These are phyloP conservation scores for Verticillium dahliae DNA, from an alignment of 2,329 filamentous ascomycete genomes.

Conservation along the genomic window DNA sequence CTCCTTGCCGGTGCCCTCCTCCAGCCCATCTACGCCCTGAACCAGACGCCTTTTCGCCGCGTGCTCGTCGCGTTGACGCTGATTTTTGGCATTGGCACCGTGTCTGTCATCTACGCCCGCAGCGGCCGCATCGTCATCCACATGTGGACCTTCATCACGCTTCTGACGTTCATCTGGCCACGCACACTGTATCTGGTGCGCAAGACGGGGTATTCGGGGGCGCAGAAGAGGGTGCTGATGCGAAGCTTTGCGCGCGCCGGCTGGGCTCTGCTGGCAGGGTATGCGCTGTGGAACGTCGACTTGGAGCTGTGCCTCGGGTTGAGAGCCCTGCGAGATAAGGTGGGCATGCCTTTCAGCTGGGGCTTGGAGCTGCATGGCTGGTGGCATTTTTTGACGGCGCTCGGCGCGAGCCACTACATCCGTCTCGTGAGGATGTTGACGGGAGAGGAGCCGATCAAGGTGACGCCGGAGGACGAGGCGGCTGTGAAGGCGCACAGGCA, in stretches of 20 bases:
- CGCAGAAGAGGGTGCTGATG: constrained; percentile 17
- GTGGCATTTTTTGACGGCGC: constrained; percentile 57
- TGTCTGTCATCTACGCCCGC: constrained; percentile 34
- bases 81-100: constrained; percentile 30
- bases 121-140: constrained; percentile 37
- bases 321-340: constrained; percentile 29
- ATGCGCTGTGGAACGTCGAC: constrained; percentile 51
- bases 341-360: constrained; percentile 50
- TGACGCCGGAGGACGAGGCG: neutral
- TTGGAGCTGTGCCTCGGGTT: constrained; percentile 43
- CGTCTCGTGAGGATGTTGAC: constrained; percentile 15
- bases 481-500: neutral
- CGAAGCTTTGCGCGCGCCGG: constrained; percentile 21
- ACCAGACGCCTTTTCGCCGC: constrained; percentile 27
- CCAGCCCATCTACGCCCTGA: constrained; percentile 38
- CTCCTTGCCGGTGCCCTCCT: constrained; percentile 44
- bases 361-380: constrained; percentile 54
- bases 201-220: constrained; percentile 20
- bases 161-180: constrained; percentile 23
- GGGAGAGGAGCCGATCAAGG: neutral
- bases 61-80: constrained; percentile 27
- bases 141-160: constrained; percentile 26
- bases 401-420: constrained; percentile 40
- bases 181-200: constrained; percentile 28
- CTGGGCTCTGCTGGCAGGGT: constrained; percentile 33